Evolutionary conservation across 2,329 filamentous ascomycete species (phyloP), one percentile per base, ranked within the genome.

Genomic region (Sporothrix variecibatus): DNA sequence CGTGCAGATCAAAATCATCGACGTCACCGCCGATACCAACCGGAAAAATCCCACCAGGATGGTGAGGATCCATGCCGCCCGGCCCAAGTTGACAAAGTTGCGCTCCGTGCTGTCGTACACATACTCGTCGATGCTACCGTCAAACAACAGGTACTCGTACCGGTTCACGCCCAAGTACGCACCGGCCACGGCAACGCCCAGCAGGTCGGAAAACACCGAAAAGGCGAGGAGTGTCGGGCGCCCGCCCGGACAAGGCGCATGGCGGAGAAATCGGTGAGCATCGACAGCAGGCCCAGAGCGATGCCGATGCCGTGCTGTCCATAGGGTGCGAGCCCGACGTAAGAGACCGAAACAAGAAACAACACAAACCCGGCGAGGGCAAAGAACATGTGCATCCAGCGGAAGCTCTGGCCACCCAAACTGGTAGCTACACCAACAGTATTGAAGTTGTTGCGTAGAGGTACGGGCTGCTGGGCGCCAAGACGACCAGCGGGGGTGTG

Each of bases 341-440:
- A 62, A 4, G 20, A 28, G 8, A 62, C 9, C 1, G 58, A 38
- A 17, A 38, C 58, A 31, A 38, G 8, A 17, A 23, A 8, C 31
- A 38, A 3, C 12, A 9, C 31, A 9, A 62, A 11, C 6, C 28
- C 31, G 17, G 20, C 58, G 0, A 62, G 31, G 58, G 31, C 31
- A n/a, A 62, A 62, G 17, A 62, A 11, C 6, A 38, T 11, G 58
- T 62, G 58, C 58, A 62, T 38, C 15, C 1, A 3, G 5, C 2
- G 15, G 34, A 62, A 62, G 58, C 58, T 15, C 31, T 34, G 15
- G 84, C 17, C 40, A 15, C 9, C 40, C 1, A 15, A 7, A 12
- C 40, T 9, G 12, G 34, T 34, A 8, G 34, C 34, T 34, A 8
- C 34, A 12, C 40, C 12, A 9, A 2, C 40, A 43, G 6, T 1